Evolutionary conservation across 2,329 filamentous ascomycete genomes (phyloP).

Genomic region (Fonsecaea pugnacius): DNA sequence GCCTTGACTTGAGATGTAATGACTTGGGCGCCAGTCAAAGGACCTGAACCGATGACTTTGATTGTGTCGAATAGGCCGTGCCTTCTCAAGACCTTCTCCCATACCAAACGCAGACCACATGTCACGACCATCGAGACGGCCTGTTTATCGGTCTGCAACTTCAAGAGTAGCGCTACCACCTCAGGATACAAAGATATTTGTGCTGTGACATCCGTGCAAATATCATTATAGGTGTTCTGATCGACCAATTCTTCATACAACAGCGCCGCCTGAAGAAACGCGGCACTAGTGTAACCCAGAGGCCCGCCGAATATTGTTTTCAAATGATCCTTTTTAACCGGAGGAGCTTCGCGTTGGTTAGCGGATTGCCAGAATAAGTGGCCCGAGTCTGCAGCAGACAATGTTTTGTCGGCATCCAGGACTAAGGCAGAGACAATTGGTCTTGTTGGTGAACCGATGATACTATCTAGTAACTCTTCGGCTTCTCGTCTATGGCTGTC

Average conservation of each 20-base stretch:
- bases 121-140: neutral
- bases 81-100: neutral
- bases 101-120: neutral
- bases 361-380: too few relatives aligned
- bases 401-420: conserved; percentile 8
- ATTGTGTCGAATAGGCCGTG: neutral
- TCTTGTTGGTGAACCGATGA: neutral
- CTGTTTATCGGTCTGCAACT: neutral
- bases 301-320: neutral
- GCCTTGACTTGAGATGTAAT: conserved; percentile 4
- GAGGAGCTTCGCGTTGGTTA: too few relatives aligned
- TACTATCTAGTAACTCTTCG: neutral
- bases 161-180: neutral
- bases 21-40: neutral
- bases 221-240: neutral
- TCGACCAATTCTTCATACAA: conserved; percentile 1
- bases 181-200: conserved; percentile 6
- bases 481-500: neutral
- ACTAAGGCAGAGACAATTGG: neutral
- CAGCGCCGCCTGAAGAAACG: neutral
- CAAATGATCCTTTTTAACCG: neutral
- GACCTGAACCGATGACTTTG: conserved; percentile 6
- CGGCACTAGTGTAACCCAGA: neutral
- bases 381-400: conserved; percentile 8
- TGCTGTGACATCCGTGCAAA: neutral